Evolutionary conservation across 805 yeast genomes (phyloP).

Genomic region (Wickerhamiella dianesei): DNA sequence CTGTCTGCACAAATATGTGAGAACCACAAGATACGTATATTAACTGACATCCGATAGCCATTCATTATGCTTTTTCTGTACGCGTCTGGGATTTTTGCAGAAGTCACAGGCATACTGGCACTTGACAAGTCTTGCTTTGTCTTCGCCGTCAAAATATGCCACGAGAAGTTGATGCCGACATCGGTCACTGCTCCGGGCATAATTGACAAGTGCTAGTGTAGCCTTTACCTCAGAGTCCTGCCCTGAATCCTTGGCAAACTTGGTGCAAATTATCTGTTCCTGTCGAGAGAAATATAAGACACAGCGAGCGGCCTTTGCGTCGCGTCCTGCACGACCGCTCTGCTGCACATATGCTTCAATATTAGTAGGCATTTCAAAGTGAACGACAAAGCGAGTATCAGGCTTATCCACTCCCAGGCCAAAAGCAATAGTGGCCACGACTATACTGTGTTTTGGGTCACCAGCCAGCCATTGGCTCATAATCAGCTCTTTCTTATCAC

Average conservation of each 20-base stretch:
- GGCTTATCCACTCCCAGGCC: conserved; percentile 99
- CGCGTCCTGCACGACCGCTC: conserved; percentile 97
- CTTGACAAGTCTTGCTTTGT: conserved; percentile 34
- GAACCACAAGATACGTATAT: too few species aligned
- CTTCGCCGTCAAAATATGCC: conserved; percentile 69
- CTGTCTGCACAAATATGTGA: too few species aligned
- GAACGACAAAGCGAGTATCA: conserved; percentile 84
- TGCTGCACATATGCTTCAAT: conserved; percentile 95
- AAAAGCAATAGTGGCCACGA: conserved; percentile 95
- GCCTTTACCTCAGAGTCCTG: conserved; percentile 20
- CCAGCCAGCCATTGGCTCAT: conserved; percentile 74
- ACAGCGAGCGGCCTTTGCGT: conserved; percentile 73
- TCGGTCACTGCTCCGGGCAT: conserved; percentile 36
- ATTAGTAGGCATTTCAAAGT: conserved; percentile 74
- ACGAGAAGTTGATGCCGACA: conserved; percentile 79
- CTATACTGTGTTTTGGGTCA: conserved; percentile 39
- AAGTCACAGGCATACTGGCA: conserved; percentile 78
- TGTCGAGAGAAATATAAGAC: conserved; percentile 55
- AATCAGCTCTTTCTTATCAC: conserved; percentile 43
- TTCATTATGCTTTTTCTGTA: conserved; percentile 7
- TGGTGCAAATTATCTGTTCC: conserved; percentile 66
- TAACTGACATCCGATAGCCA: conserved; percentile 8
- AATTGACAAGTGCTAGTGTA: conserved; percentile 10
- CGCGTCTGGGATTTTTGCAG: conserved; percentile 31
- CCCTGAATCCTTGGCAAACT: conserved; percentile 55